A percentile compares a stretch with the other conserved stretches of the same genome.
Evolutionary conservation across 164 flowering plant genomes (phyloP).

Genomic region (Magnolia officinalis): DNA sequence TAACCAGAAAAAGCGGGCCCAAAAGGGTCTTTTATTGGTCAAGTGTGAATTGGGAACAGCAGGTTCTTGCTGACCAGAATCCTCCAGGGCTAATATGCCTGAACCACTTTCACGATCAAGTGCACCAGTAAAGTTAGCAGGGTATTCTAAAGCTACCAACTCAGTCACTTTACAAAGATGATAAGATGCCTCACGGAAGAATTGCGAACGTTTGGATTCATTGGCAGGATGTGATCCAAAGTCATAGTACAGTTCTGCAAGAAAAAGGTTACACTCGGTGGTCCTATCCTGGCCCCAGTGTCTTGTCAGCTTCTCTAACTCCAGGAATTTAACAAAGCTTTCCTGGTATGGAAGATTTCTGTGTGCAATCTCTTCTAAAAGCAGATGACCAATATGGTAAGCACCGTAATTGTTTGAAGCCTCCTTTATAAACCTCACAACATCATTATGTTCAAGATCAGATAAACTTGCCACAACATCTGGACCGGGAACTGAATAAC

Average conservation of each 20-base stretch:
- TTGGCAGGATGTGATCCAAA: constrained; percentile 46
- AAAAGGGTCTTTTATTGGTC: constrained; percentile 44
- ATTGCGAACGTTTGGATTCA: constrained; percentile 33
- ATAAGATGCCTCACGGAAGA: constrained; percentile 61
- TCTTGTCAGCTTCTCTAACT: constrained; percentile 83
- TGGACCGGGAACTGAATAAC: constrained; percentile 20
- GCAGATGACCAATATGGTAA: constrained; percentile 76
- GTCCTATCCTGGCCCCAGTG: constrained; percentile 68
- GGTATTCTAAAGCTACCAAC: constrained; percentile 56
- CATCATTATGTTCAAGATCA: constrained; percentile 41
- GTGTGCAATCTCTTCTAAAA: constrained; percentile 63
- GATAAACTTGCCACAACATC: constrained; percentile 22
- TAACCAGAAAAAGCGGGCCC: constrained; percentile 87
- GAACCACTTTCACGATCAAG: constrained; percentile 8
- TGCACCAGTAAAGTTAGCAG: constrained; percentile 25
- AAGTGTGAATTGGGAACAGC: constrained; percentile 22
- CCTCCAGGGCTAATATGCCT: constrained; percentile 11
- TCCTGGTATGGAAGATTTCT: constrained; percentile 44
- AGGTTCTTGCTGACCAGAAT: constrained; percentile 11
- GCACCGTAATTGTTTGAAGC: constrained; percentile 73
- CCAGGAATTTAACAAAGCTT: constrained; percentile 53
- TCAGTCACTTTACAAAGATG: constrained; percentile 89
- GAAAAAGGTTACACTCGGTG: constrained; percentile 77
- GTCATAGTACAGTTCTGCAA: constrained; percentile 84
- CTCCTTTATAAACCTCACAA: constrained; percentile 45